Base-by-base conservation (phyloP, 768 basidiomycete species). In the Leucosporidium yakuticum region DNA sequence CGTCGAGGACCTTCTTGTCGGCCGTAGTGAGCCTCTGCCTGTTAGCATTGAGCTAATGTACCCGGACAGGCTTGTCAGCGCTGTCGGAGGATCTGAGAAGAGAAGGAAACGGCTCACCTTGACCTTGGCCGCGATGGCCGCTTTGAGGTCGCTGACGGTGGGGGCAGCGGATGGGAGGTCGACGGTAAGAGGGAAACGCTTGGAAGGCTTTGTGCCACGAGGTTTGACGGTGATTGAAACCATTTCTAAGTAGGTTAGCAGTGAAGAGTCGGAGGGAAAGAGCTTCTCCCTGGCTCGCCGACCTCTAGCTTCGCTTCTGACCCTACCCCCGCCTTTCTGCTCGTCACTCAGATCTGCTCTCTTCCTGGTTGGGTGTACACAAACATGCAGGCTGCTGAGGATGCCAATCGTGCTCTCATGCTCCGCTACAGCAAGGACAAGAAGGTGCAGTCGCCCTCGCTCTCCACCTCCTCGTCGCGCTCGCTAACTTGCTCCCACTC, bases 71-170 rank as follows among this genome's bases (percentile, higher is more conserved):
- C 4, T 19, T 19, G 48, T 79, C 75, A 76, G 79, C 77, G 27
- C 76, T 72, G 64, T 82, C 82, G 23, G 0, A 50, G 51, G 12
- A 44, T 0, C 47, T 31, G 47, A 27, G 31, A 36, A 25, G 25
- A 9, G 50, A 29, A 20, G 19, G 27, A 48, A 8, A 15, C 8
- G 19, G 76, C 81, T 48, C 66, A 83, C 86, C 74, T 80, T 81
- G n/a, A 85, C 83, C 67, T 82, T 83, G 58, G 80, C 77, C 14
- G 84, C 81, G 66, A 94, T 81, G 21, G 84, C 84, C 25, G 75
- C 77, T 80, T 93, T 92, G 67, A 92, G 81, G 67, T 90, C 86
- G 9, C 77, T 81, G 58, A 92, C 79, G 8, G 88, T 90, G 53
- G 84, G 81, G 34, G 82, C 79, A 20, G 57, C n/a, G 20, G 3